Evolutionary conservation across 345 rosid species (phyloP), one percentile per base, ranked within the genome.

Genomic region (Draba incana): DNA sequence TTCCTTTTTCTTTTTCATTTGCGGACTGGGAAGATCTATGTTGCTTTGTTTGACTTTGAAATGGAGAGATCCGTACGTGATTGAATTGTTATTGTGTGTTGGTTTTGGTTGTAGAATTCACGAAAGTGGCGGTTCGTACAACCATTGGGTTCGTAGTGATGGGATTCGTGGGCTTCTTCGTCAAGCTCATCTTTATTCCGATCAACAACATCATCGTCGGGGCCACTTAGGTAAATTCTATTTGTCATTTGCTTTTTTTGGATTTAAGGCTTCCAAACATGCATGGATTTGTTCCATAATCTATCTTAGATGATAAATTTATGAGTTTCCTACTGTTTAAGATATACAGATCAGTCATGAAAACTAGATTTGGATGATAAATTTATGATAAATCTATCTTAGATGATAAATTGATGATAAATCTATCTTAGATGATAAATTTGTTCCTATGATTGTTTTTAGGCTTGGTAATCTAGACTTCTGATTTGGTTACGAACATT

Each of bases 161-260:
- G 92, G 95, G 95, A 66, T 86, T 88, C 60, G 92, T 86, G 0
- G 95, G 92, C 0, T 88, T 86, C 80, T 84, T 88, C 41, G 95
- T 86, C 39, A 88, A 88, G 83, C 80, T 86, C 68, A 82, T 88
- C 78, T 88, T 86, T 68, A 86, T 88, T 72, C 95, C 95, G 0
- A 86, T 88, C 72, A 88, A 88, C 77, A 81, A 81, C 80, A 81
- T 81, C 64, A 81, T 81, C 74, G 84, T 81, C 23, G 84, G 84
- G 24, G 73, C 84, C 31, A 41, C 76, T 52, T 81, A 81, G 80
- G 80, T 81, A 61, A 10, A 23, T 72, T 15, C 50, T 44, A 50
- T 16, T 59, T 10, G 13, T 13, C 20, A 11, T 1, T 39, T 49
- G 50, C 45, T 31, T 57, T 57, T 15, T 44, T 2, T 55, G 46